Conservation (phyloP, 2,329 filamentous ascomycete genomes). For the Bimuria novae-zelandiae region DNA sequence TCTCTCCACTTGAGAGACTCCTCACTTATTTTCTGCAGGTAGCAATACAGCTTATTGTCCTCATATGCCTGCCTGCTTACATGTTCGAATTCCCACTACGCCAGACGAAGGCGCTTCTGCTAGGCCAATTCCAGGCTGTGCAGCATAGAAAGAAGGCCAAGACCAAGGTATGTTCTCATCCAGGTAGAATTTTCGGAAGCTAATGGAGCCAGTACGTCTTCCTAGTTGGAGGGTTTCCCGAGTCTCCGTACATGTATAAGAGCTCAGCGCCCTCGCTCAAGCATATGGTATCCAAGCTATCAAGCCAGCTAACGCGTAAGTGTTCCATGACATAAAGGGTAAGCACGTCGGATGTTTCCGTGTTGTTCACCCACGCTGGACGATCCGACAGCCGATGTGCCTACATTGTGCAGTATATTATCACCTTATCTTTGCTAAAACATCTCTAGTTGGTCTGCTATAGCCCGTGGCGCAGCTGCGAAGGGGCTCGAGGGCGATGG, state of each 20-base stretch:
- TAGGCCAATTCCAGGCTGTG: conserved; percentile 16
- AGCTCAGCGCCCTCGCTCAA: conserved; percentile 15
- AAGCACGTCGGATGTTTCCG: no score
- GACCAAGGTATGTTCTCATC: no score
- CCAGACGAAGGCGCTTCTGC: conserved; percentile 18
- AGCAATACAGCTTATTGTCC: no score
- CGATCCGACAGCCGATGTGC: no score
- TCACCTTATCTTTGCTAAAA: no score
- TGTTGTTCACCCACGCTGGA: no score
- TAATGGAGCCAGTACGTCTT: conserved; percentile 32
- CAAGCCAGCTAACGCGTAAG: conserved; percentile 25
- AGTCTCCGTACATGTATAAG: conserved; percentile 27
- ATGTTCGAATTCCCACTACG: conserved; percentile 25
- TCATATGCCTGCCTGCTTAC: no score
- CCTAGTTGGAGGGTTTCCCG: conserved; percentile 35
- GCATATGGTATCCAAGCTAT: conserved; percentile 11
- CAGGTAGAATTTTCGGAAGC: no score
- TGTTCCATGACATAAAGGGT: background rate
- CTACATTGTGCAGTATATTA: no score
- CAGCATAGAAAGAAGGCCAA: background rate
- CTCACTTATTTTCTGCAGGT: no score
- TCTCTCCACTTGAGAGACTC: no score
- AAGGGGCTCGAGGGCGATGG: conserved; percentile 28
- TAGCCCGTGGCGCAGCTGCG: conserved; percentile 27
- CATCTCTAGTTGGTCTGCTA: conserved; percentile 30